A percentile compares a stretch with the other conserved stretches of the same genome.
Evolutionary conservation across 345 rosid species (phyloP).

Genomic region (Cardamine resedifolia): DNA sequence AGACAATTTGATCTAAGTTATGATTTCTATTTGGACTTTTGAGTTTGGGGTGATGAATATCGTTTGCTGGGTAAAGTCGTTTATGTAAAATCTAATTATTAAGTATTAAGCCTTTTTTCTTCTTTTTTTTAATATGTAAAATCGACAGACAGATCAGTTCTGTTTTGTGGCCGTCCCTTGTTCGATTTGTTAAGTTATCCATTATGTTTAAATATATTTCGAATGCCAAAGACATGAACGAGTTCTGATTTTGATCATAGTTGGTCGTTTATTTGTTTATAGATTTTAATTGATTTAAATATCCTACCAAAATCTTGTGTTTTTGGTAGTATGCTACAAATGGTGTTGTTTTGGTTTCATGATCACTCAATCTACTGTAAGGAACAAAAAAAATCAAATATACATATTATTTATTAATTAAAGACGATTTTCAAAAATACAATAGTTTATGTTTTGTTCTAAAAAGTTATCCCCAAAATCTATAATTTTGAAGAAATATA

Average conservation of each 20-base stretch:
- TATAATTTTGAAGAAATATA: too few relatives aligned
- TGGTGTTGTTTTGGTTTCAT: too few relatives aligned
- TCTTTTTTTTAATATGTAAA: neutral
- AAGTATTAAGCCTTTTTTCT: neutral
- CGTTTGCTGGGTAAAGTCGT: slow-evolving; percentile 1
- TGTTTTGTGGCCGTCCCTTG: slow-evolving; percentile 8
- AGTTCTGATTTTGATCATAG: neutral
- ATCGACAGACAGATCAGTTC: slow-evolving; percentile 1
- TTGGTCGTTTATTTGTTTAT: neutral
- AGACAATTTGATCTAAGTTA: neutral
- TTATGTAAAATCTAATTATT: neutral
- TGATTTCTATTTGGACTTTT: slow-evolving; percentile 15
- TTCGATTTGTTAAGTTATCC: neutral
- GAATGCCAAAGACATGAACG: neutral
- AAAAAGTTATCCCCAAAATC: too few relatives aligned
- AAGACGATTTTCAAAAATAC: too few relatives aligned
- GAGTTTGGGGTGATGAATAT: slow-evolving; percentile 1
- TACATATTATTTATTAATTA: too few relatives aligned
- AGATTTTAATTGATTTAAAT: neutral
- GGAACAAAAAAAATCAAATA: too few relatives aligned
- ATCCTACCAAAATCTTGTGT: neutral
- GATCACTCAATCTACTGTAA: too few relatives aligned
- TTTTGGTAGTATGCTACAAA: too few relatives aligned
- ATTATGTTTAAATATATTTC: neutral
- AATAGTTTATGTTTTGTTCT: too few relatives aligned